phyloP scores from a whole-genome alignment of 805 yeast species.

The Dipodascus geniculatus region DNA sequence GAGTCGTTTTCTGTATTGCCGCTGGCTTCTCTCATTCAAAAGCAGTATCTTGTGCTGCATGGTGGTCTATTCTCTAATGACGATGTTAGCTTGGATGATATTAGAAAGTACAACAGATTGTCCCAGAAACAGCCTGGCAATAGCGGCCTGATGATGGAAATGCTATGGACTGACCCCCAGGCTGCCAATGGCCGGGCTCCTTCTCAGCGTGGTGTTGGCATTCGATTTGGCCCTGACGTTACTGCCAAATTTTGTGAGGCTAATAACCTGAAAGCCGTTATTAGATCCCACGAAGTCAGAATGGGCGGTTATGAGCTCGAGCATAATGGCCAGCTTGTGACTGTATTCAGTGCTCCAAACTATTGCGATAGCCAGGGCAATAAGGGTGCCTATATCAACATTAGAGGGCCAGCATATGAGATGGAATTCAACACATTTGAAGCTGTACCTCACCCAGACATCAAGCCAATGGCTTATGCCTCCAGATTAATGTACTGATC shows the following conservation, averaged over 20 bases:
- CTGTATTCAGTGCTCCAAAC: constrained; percentile 98
- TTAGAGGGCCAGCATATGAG: constrained; percentile 38
- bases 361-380: constrained; percentile 92
- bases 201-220: constrained; percentile 88
- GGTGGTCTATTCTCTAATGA: constrained; percentile 89
- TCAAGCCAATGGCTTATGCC: constrained; percentile 92
- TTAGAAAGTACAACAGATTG: constrained; percentile 60
- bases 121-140: constrained; percentile 68
- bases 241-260: constrained; percentile 64
- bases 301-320: constrained; percentile 83
- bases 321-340: constrained; percentile 74
- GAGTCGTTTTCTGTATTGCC: constrained; percentile 83
- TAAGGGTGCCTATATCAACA: constrained; percentile 77
- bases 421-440: constrained; percentile 50
- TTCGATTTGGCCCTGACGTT: constrained; percentile 94
- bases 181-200: constrained; percentile 64
- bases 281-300: constrained; percentile 92
- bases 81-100: constrained; percentile 56
- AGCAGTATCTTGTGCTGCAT: constrained; percentile 79
- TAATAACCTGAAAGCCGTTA: constrained; percentile 65
- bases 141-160: constrained; percentile 90
- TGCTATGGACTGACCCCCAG: constrained; percentile 97
- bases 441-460: constrained; percentile 82
- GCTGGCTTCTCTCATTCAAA: constrained; percentile 68
- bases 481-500: constrained; percentile 22